Percentiles rank a stretch among this genome's conserved stretches.
These are phyloP conservation scores for Candida glucosophila DNA, from an alignment of 1,139 yeast species.

Conservation along the genomic window DNA sequence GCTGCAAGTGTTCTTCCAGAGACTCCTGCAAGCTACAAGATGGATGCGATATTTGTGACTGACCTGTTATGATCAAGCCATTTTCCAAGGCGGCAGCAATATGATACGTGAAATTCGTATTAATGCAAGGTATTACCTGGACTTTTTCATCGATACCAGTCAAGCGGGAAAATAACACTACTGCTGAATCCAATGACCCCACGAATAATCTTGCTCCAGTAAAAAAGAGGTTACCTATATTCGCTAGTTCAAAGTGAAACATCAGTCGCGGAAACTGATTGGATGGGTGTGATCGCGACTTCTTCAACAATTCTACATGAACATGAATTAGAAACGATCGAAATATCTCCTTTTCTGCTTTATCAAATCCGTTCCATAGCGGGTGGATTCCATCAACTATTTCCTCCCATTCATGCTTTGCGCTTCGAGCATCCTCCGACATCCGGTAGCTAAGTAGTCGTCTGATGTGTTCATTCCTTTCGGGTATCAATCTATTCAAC, in stretches of 20 bases:
- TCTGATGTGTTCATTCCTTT: slow-evolving; percentile 33
- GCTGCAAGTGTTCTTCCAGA: slow-evolving; percentile 10
- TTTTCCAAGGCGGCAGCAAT: slow-evolving; percentile 68
- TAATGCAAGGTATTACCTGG: slow-evolving; percentile 71
- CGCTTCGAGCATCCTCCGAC: slow-evolving; percentile 41
- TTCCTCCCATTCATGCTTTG: slow-evolving; percentile 65
- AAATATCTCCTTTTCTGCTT: slow-evolving; percentile 64
- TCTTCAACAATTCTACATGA: slow-evolving; percentile 66
- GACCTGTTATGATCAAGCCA: slow-evolving; percentile 82
- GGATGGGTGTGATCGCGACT: slow-evolving; percentile 40
- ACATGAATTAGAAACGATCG: slow-evolving; percentile 74
- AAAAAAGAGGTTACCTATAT: slow-evolving; percentile 75
- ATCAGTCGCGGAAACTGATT: slow-evolving; percentile 35
- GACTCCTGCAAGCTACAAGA: slow-evolving; percentile 13
- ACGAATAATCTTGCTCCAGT: slow-evolving; percentile 77
- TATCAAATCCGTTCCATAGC: slow-evolving; percentile 55
- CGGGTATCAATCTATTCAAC: slow-evolving; percentile 61
- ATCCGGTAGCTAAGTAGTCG: slow-evolving; percentile 54
- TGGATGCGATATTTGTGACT: slow-evolving; percentile 91
- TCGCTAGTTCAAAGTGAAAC: slow-evolving; percentile 70
- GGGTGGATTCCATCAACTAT: slow-evolving; percentile 75
- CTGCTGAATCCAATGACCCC: slow-evolving; percentile 78
- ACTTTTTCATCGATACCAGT: slow-evolving; percentile 50
- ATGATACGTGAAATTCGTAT: slow-evolving; percentile 79
- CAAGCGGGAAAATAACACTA: slow-evolving; percentile 64